Evolutionary conservation across 257 asterid genomes (phyloP).

Genomic region (Paraleonurus japonicus): DNA sequence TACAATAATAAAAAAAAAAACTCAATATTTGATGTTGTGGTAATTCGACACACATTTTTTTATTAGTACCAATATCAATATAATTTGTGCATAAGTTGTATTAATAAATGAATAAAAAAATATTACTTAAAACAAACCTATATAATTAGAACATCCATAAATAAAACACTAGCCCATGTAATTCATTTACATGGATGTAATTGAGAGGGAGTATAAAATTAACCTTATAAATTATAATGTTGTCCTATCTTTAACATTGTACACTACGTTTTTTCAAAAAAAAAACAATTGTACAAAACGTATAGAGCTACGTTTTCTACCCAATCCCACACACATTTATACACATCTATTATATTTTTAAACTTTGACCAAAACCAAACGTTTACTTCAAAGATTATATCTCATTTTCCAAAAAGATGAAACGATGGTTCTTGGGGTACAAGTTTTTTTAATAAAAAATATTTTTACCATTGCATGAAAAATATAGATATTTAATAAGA

Average conservation of each 20-base stretch:
- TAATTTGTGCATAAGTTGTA: too few species aligned
- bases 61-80: too few species aligned
- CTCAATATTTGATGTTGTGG: too few species aligned
- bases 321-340: background rate
- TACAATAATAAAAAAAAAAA: too few species aligned
- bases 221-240: background rate
- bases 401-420: background rate
- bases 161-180: too few species aligned
- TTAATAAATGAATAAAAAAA: too few species aligned
- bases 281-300: background rate
- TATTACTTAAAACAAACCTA: too few species aligned
- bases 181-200: too few species aligned
- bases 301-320: background rate
- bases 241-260: background rate
- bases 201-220: too few species aligned
- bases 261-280: too few species aligned
- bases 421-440: conserved; percentile 8
- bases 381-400: background rate
- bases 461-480: background rate
- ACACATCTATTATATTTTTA: background rate
- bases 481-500: background rate
- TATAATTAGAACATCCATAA: too few species aligned
- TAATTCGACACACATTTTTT: too few species aligned
- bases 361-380: background rate
- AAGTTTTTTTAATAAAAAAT: background rate